Evolutionary conservation across 352 stramenopile species (phyloP).

Genomic region (Phytophthora citricola): DNA sequence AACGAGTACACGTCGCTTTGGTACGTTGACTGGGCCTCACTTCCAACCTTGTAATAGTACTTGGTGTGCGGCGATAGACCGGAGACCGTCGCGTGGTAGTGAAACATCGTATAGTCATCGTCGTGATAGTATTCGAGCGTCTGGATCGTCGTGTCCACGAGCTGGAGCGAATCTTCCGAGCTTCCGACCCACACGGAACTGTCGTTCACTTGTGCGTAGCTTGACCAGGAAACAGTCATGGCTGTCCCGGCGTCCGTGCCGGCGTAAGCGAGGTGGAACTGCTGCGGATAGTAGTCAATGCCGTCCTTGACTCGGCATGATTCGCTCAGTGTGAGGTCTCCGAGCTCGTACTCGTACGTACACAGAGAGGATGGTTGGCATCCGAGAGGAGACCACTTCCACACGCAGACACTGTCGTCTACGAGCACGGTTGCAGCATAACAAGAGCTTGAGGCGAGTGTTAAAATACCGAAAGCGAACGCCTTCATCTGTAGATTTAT

Average conservation of each 20-base stretch:
- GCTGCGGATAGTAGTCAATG: background rate
- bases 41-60: conserved; percentile 38
- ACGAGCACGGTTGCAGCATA: background rate
- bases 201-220: background rate
- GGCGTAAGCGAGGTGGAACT: background rate
- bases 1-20: too few relatives aligned
- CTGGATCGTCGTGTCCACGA: background rate
- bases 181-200: background rate
- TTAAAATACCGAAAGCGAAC: background rate
- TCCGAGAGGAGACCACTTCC: background rate
- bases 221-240: background rate
- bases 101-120: background rate
- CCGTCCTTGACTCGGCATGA: too few relatives aligned
- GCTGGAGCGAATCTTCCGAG: background rate
- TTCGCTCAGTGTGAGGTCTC: too few relatives aligned
- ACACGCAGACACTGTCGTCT: background rate
- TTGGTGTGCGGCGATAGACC: conserved; percentile 23
- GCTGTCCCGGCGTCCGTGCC: background rate
- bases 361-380: background rate
- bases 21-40: background rate
- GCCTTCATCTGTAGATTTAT: background rate
- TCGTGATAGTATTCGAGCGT: background rate
- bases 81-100: background rate
- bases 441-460: background rate
- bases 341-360: too few relatives aligned